phyloP scores from a whole-genome alignment of 345 rosid genomes.

The Citrus mangshanensis region DNA sequence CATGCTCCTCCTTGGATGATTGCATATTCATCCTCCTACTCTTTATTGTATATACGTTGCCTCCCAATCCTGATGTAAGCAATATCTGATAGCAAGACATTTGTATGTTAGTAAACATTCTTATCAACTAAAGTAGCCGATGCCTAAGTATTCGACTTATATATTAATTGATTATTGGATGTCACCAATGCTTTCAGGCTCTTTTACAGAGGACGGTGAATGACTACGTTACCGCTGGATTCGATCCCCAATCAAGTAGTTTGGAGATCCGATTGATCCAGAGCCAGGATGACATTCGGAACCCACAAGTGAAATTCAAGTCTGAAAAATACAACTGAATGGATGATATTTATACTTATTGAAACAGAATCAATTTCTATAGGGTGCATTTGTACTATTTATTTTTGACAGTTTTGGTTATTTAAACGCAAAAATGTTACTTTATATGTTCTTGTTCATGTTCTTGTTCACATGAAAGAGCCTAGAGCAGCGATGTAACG shows the following conservation, averaged over 20 bases:
- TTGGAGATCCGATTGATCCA: conserved; percentile 90
- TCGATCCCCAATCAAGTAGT: conserved; percentile 66
- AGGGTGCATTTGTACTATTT: not conserved
- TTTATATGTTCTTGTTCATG: not conserved
- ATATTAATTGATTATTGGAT: not conserved
- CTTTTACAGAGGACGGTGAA: conserved; percentile 69
- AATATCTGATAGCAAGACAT: too few relatives aligned
- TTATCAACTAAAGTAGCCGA: not conserved
- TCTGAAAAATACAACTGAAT: conserved; percentile 48
- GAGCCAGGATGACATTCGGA: conserved; percentile 86
- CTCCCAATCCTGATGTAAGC: not conserved
- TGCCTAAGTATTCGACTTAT: not conserved
- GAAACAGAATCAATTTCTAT: not conserved
- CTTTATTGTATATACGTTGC: not conserved
- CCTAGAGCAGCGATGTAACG: not conserved
- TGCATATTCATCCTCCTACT: not conserved
- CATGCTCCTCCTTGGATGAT: not conserved
- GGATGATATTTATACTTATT: not conserved
- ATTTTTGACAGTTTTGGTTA: not conserved
- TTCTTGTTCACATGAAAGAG: not conserved
- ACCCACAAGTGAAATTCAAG: conserved; percentile 51
- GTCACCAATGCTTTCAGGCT: conserved; percentile 43
- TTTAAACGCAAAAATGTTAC: not conserved
- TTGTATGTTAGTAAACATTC: not conserved
- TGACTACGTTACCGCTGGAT: conserved; percentile 64